Base-by-base conservation (phyloP, 495 filamentous ascomycete genomes). In the Penicillium parvum region DNA sequence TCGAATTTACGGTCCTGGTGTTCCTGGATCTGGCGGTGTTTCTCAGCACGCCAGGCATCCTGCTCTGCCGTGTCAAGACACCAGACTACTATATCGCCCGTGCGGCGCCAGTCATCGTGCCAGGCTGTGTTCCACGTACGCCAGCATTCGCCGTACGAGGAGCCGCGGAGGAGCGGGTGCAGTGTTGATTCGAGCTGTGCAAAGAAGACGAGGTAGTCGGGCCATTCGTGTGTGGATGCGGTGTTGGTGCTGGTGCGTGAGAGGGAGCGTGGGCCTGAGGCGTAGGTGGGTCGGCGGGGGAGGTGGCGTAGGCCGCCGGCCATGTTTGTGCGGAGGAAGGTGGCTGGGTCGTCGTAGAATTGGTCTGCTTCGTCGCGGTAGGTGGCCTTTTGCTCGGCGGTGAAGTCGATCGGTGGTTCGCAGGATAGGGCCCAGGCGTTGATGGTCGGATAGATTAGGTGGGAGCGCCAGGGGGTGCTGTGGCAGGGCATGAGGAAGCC, bases 401-500 rank as follows among this genome's bases (percentile, higher is more conserved):
- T 74, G 3, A 89, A 69, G 35, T 79, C 63, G 33, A 98, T 53
- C 0, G 94, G 92, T 11, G 94, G 92, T 50, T 96, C 90, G 63
- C 92, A 98, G 7, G 84, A 84, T 8, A 97, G 72, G 0, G 92
- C 91, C 79, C 91, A 90, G 3, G 89, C 88, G 41, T 81, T 66
- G 19, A 95, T 81, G 32, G 68, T 65, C 1, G 87, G 77, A 53
- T 88, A 76, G 27, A 90, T 72, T 22, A 97, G 75, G 56, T 90
- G 88, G 5, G 83, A 86, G 43, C 88, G 85, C 94, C 92, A 98
- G n/a, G 92, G 91, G 7, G 90, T 96, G 50, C 85, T 86, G 71
- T 98, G 94, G 65, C 92, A 98, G 11, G 94, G 92, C 75, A 92
- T 95, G n/a, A 98, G 75, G 65, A 97, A 96, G 3, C 83, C 87